Conservation (phyloP, 768 basidiomycete genomes). For the Mycena haematopus region DNA sequence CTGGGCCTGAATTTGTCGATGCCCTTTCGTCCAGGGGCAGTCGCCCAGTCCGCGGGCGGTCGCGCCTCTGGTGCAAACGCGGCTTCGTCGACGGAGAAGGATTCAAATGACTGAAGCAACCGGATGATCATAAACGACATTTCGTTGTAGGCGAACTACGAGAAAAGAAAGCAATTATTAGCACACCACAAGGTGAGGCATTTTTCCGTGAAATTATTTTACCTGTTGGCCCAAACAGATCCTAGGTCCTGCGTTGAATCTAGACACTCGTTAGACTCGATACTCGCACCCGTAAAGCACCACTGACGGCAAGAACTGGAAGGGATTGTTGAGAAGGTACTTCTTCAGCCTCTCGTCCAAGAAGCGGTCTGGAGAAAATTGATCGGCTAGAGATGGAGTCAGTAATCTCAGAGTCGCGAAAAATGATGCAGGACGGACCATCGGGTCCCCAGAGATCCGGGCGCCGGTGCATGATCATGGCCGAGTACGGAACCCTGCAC, state of each 20-base stretch:
- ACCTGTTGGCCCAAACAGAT: not conserved
- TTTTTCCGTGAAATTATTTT: not conserved
- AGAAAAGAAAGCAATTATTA: not conserved
- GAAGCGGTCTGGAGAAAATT: not conserved
- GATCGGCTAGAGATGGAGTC: not conserved
- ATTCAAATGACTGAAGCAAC: not conserved
- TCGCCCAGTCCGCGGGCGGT: not conserved
- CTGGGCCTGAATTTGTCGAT: not conserved
- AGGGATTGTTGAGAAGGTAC: not conserved
- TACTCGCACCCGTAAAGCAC: not conserved
- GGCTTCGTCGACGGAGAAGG: not conserved
- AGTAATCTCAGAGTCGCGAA: too few relatives aligned
- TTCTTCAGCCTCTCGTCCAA: not conserved
- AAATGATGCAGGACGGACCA: too few relatives aligned
- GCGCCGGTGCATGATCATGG: not conserved
- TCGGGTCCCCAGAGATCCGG: not conserved
- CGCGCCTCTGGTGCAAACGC: not conserved
- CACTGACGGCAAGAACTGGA: not conserved
- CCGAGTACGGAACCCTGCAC: not conserved
- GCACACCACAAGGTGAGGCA: not conserved
- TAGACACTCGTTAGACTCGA: not conserved
- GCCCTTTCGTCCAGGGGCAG: not conserved
- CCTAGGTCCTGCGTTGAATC: not conserved
- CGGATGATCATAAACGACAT: not conserved
- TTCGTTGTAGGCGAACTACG: not conserved